Base-by-base conservation (phyloP, 2,329 filamentous ascomycete genomes). In the Bisporella sp. region DNA sequence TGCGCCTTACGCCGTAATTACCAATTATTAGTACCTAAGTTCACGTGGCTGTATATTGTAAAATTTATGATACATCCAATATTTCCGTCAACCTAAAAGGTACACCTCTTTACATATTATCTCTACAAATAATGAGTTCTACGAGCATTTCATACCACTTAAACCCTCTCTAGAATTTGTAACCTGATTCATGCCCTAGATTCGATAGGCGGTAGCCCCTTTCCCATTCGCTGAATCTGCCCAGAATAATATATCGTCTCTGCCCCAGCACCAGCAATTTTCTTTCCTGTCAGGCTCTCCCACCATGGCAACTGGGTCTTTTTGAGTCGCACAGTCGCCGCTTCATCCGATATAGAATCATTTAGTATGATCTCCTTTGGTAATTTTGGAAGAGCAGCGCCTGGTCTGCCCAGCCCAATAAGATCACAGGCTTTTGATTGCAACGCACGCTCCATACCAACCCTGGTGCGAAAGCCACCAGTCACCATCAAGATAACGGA, bases 401-500 rank as follows among this genome's bases (percentile, higher is more conserved):
- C 71, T 0, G 74, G 71, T 32, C 75, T 63, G 0, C 67, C 74
- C 28, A 78, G 64, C 0, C 75, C 75, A 21, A 78, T 67, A 58
- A 78, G 54, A 52, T 79, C 71, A 54, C 74, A 77, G 3, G 68
- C 71, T 1, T 71, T 69, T 8, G 68, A 68, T 5, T 66, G 51
- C 5, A 79, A 59, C 8, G 75, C 76, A 5, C 69, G 66, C 29
- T 73, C 71, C 66, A 78, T 78, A 2, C 72, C 76, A 0, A 63
- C 61, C 3, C 74, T 66, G 0, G 73, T 76, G 1, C 80, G 73
- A 63, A 87, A 84, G 0, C 82, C 83, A 4, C 83, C 82, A 0
- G 80, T 85, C 4, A 86, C 72, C 69, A 81, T 75, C 32, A 81
- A 63, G 0, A 73, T 66, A 0, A 76, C 64, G 4, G 66, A 55